phyloP scores from a whole-genome alignment of 2,329 filamentous ascomycete genomes.

The Monosporascus sp. region DNA sequence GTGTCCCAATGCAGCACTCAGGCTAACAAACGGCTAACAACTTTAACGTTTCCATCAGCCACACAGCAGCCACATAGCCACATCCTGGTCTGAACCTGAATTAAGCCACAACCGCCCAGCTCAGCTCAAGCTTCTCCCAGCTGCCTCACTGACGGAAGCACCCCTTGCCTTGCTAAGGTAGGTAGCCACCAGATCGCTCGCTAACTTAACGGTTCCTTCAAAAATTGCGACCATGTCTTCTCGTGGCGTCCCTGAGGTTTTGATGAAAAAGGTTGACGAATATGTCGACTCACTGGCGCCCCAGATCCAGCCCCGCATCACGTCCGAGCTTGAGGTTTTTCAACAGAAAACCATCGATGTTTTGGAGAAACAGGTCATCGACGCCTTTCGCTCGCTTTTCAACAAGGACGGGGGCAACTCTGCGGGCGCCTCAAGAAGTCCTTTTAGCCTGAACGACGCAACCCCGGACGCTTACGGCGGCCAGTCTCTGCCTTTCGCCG shows the following conservation, averaged over 20 bases:
- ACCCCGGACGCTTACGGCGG: conserved; percentile 36
- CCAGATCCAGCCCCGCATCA: conserved; percentile 42
- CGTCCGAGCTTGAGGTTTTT: conserved; percentile 37
- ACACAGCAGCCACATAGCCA: too few species aligned
- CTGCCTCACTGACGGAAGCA: too few species aligned
- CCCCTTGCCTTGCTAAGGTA: too few species aligned
- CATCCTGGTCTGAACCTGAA: too few species aligned
- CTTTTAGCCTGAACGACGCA: conserved; percentile 22
- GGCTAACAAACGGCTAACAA: too few species aligned
- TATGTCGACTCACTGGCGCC: conserved; percentile 43
- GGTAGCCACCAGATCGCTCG: too few species aligned
- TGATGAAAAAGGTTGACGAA: conserved; percentile 39
- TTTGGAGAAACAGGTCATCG: conserved; percentile 38
- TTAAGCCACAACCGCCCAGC: too few species aligned
- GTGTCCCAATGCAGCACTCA: too few species aligned
- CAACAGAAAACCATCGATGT: conserved; percentile 41
- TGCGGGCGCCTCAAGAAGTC: conserved; percentile 10
- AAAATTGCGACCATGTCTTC: conserved; percentile 26
- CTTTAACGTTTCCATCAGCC: too few species aligned
- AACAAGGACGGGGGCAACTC: conserved; percentile 25
- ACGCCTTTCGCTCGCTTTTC: conserved; percentile 41
- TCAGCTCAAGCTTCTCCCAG: too few species aligned
- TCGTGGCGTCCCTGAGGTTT: conserved; percentile 34
- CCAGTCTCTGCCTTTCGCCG: conserved; percentile 39
- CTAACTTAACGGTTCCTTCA: too few species aligned